Evolutionary conservation across 441 rosid species (phyloP), one percentile per base, ranked within the genome.

Genomic region (Pelargonium cotyledonis): DNA sequence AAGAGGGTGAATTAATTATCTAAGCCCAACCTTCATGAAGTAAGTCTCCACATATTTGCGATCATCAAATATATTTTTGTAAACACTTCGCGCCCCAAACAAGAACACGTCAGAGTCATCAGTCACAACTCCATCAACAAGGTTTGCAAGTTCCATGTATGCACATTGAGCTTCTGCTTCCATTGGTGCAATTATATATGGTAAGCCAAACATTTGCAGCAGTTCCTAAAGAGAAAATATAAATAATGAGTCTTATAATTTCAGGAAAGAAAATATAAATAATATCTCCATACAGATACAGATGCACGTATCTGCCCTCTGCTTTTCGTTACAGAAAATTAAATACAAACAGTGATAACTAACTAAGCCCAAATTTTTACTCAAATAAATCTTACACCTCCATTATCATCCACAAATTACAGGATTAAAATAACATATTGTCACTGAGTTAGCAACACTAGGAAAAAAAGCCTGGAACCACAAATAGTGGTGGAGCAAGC

Each of bases 111-210:
- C 98, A 70, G 97, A 88, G 77, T 95, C 99, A 76, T 92, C 98
- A 68, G 99, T 92, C 76, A 95, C 92, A 77, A 89, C 91, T 72
- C 99, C 98, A 80, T 95, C 99, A 49, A 95, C 96, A 80, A 90
- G 86, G 87, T 88, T 82, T 70, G 80, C 84, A 63, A 85, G 82
- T 80, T 95, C 99, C 95, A 95, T 83, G 75, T 81, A 85, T 74
- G 98, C 99, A 83, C 99, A 92, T 74, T 95, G 98, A 73, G 99
- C 99, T 80, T 95, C 99, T 68, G 98, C 99, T 82, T 95, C 99
- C 98, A 90, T 95, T 66, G 98, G 98, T 71, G 99, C 96, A 73
- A 95, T 86, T 64, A 92, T 88, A 83, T 90, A 95, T 16, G 98
- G 99, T 79, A 95, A 69, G 77, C 97, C 99, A 90, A 95, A 95